phyloP scores from a whole-genome alignment of 2,329 filamentous ascomycete species.

The Didymella pinodella region DNA sequence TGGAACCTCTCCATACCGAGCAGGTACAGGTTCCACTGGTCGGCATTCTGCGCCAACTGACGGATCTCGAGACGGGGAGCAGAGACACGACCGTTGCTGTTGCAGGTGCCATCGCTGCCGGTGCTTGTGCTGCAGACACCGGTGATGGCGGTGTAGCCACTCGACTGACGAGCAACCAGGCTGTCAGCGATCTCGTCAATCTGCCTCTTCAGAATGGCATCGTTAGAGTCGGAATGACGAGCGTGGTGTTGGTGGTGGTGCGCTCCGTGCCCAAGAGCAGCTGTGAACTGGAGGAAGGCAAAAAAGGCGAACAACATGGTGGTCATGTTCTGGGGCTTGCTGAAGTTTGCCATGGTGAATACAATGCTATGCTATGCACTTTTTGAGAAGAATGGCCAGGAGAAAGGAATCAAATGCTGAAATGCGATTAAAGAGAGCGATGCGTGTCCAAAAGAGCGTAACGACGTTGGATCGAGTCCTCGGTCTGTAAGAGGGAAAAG shows the following conservation, averaged over 20 bases:
- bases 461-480: slow-evolving; percentile 44
- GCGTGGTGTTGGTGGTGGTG: slow-evolving; percentile 36
- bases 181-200: slow-evolving; percentile 35
- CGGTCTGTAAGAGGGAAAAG: slow-evolving; percentile 37
- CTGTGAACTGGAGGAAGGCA: slow-evolving; percentile 43
- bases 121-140: slow-evolving; percentile 40
- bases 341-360: slow-evolving; percentile 44
- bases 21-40: slow-evolving; percentile 79
- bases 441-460: slow-evolving; percentile 43
- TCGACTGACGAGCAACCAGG: slow-evolving; percentile 37
- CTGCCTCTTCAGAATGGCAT: slow-evolving; percentile 34
- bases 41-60: slow-evolving; percentile 66
- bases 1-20: slow-evolving; percentile 78
- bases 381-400: slow-evolving; percentile 22
- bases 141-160: slow-evolving; percentile 35
- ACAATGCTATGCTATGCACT: slow-evolving; percentile 14
- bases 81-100: slow-evolving; percentile 35
- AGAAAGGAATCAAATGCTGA: slow-evolving; percentile 22
- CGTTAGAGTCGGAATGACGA: slow-evolving; percentile 25
- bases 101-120: slow-evolving; percentile 36
- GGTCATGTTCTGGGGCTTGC: slow-evolving; percentile 46
- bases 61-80: slow-evolving; percentile 70
- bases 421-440: slow-evolving; percentile 25
- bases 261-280: slow-evolving; percentile 38
- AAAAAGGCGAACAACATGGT: slow-evolving; percentile 46